A percentile compares a stretch with the other conserved stretches of the same genome.
phyloP scores from a whole-genome alignment of 1,139 yeast genomes.

The Groenewaldozyma sp. region DNA sequence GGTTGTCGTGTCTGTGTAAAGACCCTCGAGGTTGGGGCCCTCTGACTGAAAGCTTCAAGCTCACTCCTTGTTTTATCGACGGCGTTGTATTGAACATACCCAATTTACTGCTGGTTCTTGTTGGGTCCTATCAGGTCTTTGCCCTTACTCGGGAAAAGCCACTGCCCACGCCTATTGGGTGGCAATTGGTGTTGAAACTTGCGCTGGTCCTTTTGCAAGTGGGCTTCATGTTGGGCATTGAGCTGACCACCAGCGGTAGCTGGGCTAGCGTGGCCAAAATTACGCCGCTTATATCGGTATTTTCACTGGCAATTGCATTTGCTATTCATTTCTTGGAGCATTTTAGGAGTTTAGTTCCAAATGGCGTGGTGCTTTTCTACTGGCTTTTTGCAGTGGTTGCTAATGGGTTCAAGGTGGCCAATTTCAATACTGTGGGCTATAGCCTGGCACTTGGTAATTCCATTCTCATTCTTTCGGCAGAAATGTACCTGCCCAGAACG shows the following conservation, averaged over 20 bases:
- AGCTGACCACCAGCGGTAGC: slow-evolving; percentile 15
- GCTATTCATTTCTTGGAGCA: slow-evolving; percentile 65
- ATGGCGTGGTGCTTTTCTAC: slow-evolving; percentile 60
- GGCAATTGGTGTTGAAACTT: slow-evolving; percentile 26
- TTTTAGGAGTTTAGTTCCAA: slow-evolving; percentile 52
- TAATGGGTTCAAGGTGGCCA: slow-evolving; percentile 31
- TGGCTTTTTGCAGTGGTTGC: slow-evolving; percentile 56
- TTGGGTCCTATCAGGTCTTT: slow-evolving; percentile 42
- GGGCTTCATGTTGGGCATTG: slow-evolving; percentile 27
- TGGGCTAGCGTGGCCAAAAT: slow-evolving; percentile 30
- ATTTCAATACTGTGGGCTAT: slow-evolving; percentile 30
- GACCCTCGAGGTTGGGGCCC: slow-evolving; percentile 71
- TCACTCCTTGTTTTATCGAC: slow-evolving; percentile 76
- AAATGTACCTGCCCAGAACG: slow-evolving; percentile 43
- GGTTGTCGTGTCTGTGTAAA: slow-evolving; percentile 28
- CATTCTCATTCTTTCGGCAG: slow-evolving; percentile 43
- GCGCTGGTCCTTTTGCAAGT: slow-evolving; percentile 37
- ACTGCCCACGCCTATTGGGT: slow-evolving; percentile 28
- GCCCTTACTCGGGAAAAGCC: slow-evolving; percentile 23
- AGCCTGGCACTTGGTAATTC: slow-evolving; percentile 44
- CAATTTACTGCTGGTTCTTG: slow-evolving; percentile 43
- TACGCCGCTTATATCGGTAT: slow-evolving; percentile 34
- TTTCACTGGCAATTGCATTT: slow-evolving; percentile 43
- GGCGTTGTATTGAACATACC: slow-evolving; percentile 52
- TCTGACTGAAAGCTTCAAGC: slow-evolving; percentile 46